phyloP scores from a whole-genome alignment of 192 early-diverging fungal genomes.

The Umbelopsis sp. region DNA sequence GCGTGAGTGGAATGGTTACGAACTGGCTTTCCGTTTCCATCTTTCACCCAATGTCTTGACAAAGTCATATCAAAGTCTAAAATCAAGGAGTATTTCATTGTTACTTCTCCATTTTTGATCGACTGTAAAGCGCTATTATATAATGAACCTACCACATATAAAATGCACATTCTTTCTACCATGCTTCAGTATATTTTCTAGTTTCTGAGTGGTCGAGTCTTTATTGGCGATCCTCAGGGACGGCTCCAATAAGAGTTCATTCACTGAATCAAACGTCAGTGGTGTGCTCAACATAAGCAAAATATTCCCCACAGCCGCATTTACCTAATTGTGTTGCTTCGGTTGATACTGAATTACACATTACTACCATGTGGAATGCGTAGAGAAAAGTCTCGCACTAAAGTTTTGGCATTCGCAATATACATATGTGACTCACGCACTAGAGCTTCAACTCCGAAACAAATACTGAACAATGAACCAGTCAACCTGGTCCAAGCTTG shows the following conservation, averaged over 20 bases:
- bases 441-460: neutral
- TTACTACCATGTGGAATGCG: neutral
- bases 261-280: neutral
- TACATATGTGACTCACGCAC: neutral
- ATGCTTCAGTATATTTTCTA: constrained; percentile 51
- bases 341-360: neutral
- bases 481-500: no score
- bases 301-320: no score
- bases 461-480: neutral
- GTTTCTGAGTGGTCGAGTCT: constrained; percentile 41
- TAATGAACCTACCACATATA: constrained; percentile 50
- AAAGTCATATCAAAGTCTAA: constrained; percentile 80
- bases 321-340: neutral
- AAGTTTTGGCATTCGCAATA: neutral
- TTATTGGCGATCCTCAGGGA: constrained; percentile 45
- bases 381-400: neutral
- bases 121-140: neutral
- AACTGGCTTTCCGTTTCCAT: constrained; percentile 37
- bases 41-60: constrained; percentile 47
- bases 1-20: constrained; percentile 51
- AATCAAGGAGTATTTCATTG: neutral
- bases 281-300: no score
- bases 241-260: constrained; percentile 25
- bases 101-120: neutral
- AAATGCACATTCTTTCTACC: constrained; percentile 58